phyloP scores from a whole-genome alignment of 2,329 filamentous ascomycete genomes.

The Teratosphaeria zuluensis region DNA sequence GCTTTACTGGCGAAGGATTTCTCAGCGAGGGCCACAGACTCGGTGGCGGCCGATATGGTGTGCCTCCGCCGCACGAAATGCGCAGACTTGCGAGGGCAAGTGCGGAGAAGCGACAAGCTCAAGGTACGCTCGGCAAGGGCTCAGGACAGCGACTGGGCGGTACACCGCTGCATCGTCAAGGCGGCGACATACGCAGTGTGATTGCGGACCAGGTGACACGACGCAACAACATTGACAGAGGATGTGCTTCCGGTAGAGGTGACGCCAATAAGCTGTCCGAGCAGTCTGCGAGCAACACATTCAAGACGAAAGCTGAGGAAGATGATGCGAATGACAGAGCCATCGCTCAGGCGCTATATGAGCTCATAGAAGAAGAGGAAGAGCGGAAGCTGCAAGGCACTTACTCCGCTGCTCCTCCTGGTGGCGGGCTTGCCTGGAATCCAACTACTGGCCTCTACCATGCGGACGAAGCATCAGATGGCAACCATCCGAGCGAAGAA shows the following conservation, averaged over 20 bases:
- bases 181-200: slow-evolving; percentile 59
- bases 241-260: slow-evolving; percentile 65
- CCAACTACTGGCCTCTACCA: slow-evolving; percentile 28
- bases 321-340: slow-evolving; percentile 82
- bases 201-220: slow-evolving; percentile 61
- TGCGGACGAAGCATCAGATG: slow-evolving; percentile 1
- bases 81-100: slow-evolving; percentile 58
- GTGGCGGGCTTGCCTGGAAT: slow-evolving; percentile 30
- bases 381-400: slow-evolving; percentile 41
- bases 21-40: slow-evolving; percentile 64
- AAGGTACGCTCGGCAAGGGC: slow-evolving; percentile 30
- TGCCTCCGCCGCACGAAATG: slow-evolving; percentile 63
- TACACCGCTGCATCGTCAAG: slow-evolving; percentile 39
- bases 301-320: slow-evolving; percentile 75
- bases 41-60: slow-evolving; percentile 40
- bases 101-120: slow-evolving; percentile 55
- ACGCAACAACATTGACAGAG: slow-evolving; percentile 56
- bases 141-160: slow-evolving; percentile 69
- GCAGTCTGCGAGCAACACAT: slow-evolving; percentile 61
- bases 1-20: slow-evolving; percentile 87
- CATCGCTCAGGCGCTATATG: slow-evolving; percentile 76
- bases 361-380: slow-evolving; percentile 74
- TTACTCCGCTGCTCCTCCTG: slow-evolving; percentile 44
- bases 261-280: slow-evolving; percentile 57
- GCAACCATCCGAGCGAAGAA: slow-evolving; percentile 20